Evolutionary conservation across 768 basidiomycete genomes (phyloP).

Genomic region (Suillus decipiens): DNA sequence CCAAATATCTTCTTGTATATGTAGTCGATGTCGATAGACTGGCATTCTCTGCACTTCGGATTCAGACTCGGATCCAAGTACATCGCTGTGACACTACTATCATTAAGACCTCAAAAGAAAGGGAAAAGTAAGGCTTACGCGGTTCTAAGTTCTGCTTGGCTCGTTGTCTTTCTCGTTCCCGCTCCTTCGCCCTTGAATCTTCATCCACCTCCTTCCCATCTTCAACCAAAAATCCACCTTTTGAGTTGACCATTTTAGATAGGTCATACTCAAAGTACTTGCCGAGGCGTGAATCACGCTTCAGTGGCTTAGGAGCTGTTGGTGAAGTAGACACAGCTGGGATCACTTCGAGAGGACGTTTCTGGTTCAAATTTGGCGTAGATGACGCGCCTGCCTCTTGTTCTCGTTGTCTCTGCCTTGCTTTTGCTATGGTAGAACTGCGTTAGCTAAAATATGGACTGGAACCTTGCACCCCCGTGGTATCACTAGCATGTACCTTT

Average conservation of each 20-base stretch:
- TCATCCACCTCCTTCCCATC: constrained; percentile 84
- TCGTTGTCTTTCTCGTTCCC: constrained; percentile 77
- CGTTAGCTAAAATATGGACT: constrained; percentile 11
- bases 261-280: constrained; percentile 97
- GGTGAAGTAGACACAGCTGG: constrained; percentile 63
- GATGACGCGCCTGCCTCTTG: constrained; percentile 50
- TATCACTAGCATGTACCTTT: constrained; percentile 49
- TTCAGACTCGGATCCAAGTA: constrained; percentile 71
- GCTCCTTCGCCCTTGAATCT: constrained; percentile 72
- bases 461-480: neutral
- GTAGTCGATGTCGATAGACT: constrained; percentile 86
- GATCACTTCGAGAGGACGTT: constrained; percentile 64
- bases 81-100: constrained; percentile 55
- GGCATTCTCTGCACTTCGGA: constrained; percentile 85
- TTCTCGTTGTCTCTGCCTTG: constrained; percentile 68
- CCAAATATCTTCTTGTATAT: constrained; percentile 80
- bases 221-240: constrained; percentile 93
- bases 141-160: constrained; percentile 75
- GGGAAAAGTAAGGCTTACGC: constrained; percentile 45
- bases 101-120: constrained; percentile 6
- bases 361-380: constrained; percentile 65
- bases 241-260: constrained; percentile 94
- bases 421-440: constrained; percentile 57
- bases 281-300: constrained; percentile 78
- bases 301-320: constrained; percentile 55